Evolutionary conservation across 176 grass and related monocot species (phyloP).

Genomic region (Musa acuminata): DNA sequence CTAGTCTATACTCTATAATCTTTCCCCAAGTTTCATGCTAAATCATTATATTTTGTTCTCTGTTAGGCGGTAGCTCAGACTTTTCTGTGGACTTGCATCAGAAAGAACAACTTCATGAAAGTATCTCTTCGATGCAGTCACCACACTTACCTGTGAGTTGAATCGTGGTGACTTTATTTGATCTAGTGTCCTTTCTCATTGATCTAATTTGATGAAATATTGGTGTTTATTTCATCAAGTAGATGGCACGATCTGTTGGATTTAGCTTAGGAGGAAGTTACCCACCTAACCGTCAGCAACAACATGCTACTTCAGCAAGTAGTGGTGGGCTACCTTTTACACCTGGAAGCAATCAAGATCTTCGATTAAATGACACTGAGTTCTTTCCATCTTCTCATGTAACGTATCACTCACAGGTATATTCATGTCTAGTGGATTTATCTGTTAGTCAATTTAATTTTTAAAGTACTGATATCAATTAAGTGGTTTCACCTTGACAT

Average conservation of each 20-base stretch:
- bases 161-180: not conserved
- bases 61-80: constrained; percentile 60
- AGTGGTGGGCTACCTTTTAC: constrained; percentile 26
- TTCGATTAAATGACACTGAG: constrained; percentile 35
- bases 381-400: constrained; percentile 39
- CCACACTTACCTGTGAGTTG: constrained; percentile 72
- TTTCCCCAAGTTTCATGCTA: not conserved
- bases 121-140: constrained; percentile 68
- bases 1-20: not conserved
- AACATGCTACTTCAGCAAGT: constrained; percentile 63
- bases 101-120: constrained; percentile 94
- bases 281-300: constrained; percentile 67
- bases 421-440: not conserved
- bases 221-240: not conserved
- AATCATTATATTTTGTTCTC: not conserved
- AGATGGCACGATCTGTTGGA: constrained; percentile 85
- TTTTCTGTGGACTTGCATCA: constrained; percentile 91
- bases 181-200: not conserved
- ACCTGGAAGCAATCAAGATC: constrained; percentile 32
- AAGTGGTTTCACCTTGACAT: constrained; percentile 14
- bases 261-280: constrained; percentile 78
- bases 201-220: not conserved
- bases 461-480: not conserved
- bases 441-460: not conserved
- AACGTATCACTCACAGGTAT: constrained; percentile 33